Base-by-base conservation (phyloP, 306 rosid species). In the Rosa multiflora region DNA sequence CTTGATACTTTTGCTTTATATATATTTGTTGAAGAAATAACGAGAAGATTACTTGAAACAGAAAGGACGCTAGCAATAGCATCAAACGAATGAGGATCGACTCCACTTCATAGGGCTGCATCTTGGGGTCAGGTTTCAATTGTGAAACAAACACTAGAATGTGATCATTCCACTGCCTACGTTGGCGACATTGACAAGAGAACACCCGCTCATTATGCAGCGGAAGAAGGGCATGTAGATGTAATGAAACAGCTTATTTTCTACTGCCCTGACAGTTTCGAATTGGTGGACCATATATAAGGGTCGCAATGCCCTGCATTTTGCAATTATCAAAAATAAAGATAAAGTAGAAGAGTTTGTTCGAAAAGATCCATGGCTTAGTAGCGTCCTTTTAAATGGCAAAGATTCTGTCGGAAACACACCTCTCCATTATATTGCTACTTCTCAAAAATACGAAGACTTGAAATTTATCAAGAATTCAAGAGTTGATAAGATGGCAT, bases 101-200 rank as follows among this genome's bases (percentile, higher is more conserved):
- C 56, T 55, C 70, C 81, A 0, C 81, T 78, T 70, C 76, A 78
- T 32, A 17, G 6, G 8, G 68, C 48, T 42, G 70, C 76, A 71
- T n/a, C 3, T 3, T 0, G 13, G 12, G 63, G 63, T 7, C 29
- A 3, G 13, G 13, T 5, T 48, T 13, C 75, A 48, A 71, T 29
- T 4, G 59, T 48, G 1, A 14, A 1, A 8, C 59, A 5, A 14
- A 2, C 26, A 14, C 47, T 26, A 5, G 6, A 47, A 4, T 4
- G 2, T 35, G 15, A 26, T 71, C 26, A 48, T 10, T 8, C 59
- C 14, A 5, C 20, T 32, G 79, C 61, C 8, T 62, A 15, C 51
- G 2, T 44, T 8, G 21, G 3, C 0, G 1, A 26, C 35, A 23
- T 0, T 1, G 0, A 18, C 10, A 51, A 12, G 46, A 1, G 3